Percentiles rank a stretch among this genome's conserved stretches.
These are phyloP conservation scores for Tylopilus sp. DNA, from an alignment of 1,284 basidiomycete species.

Conservation along the genomic window DNA sequence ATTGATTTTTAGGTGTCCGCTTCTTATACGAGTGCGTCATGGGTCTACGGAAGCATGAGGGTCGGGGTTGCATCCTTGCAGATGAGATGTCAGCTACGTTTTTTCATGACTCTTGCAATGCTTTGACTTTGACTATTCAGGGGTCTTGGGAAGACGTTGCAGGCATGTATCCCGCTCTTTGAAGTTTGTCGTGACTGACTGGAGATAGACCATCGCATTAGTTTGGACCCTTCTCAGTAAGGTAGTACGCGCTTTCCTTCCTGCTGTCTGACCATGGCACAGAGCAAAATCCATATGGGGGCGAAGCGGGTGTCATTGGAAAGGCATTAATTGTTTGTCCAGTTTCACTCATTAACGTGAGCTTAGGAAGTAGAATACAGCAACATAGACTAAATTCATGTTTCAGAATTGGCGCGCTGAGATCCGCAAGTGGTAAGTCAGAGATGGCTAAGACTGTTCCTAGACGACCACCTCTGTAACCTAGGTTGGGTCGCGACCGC, in stretches of 20 bases:
- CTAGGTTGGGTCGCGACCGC: slow-evolving; percentile 74
- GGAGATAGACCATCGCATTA: slow-evolving; percentile 73
- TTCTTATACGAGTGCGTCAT: slow-evolving; percentile 98
- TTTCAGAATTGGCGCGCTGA: slow-evolving; percentile 92
- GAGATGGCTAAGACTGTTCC: not conserved
- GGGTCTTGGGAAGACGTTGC: slow-evolving; percentile 94
- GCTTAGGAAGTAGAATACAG: slow-evolving; percentile 17
- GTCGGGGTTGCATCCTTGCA: slow-evolving; percentile 91
- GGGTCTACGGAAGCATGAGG: slow-evolving; percentile 87
- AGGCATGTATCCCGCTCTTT: slow-evolving; percentile 39
- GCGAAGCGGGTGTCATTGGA: slow-evolving; percentile 53
- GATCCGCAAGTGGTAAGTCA: slow-evolving; percentile 83
- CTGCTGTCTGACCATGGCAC: slow-evolving; percentile 5
- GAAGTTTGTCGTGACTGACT: slow-evolving; percentile 2
- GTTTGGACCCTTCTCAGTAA: slow-evolving; percentile 86
- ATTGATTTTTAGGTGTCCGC: slow-evolving; percentile 52
- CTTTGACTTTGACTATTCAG: slow-evolving; percentile 40
- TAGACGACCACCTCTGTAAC: not conserved
- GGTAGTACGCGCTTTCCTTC: slow-evolving; percentile 21
- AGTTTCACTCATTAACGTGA: slow-evolving; percentile 82
- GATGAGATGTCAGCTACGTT: slow-evolving; percentile 77
- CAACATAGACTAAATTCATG: slow-evolving; percentile 5
- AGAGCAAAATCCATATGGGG: slow-evolving; percentile 85
- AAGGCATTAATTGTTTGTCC: slow-evolving; percentile 94
- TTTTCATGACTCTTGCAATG: not conserved